Conservation (phyloP, 2,329 filamentous ascomycete genomes). For the Colletotrichum orchidophilum region DNA sequence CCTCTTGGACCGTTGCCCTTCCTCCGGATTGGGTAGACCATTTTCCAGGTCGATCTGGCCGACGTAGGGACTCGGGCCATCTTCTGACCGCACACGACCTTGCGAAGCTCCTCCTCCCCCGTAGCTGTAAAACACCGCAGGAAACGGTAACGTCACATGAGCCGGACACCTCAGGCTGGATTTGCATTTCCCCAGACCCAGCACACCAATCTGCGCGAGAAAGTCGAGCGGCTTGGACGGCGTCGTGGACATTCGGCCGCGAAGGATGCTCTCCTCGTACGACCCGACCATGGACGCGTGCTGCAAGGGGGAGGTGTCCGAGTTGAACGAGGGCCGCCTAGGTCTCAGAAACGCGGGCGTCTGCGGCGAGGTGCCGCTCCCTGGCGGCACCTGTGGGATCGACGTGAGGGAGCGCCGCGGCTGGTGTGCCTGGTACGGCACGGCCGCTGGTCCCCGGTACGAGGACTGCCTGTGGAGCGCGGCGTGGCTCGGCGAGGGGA, state of each 20-base stretch:
- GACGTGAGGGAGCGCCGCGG: slow-evolving; percentile 79
- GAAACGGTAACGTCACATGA: slow-evolving; percentile 90
- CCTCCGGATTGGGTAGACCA: slow-evolving; percentile 66
- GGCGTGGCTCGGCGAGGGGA: slow-evolving; percentile 47
- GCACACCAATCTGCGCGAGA: slow-evolving; percentile 91
- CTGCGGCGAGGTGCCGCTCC: slow-evolving; percentile 54
- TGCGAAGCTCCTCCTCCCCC: slow-evolving; percentile 72
- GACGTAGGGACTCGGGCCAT: slow-evolving; percentile 95
- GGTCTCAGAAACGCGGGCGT: slow-evolving; percentile 61
- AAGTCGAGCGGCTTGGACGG: slow-evolving; percentile 94
- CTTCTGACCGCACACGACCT: slow-evolving; percentile 72
- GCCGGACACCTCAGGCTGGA: slow-evolving; percentile 84
- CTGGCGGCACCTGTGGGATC: slow-evolving; percentile 55
- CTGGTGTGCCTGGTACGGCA: slow-evolving; percentile 81
- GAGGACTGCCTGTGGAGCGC: slow-evolving; percentile 37
- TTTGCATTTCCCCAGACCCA: slow-evolving; percentile 91
- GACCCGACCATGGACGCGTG: slow-evolving; percentile 97
- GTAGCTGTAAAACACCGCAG: slow-evolving; percentile 97
- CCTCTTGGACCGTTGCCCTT: slow-evolving; percentile 56
- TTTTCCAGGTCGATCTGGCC: slow-evolving; percentile 93
- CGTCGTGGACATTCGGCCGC: slow-evolving; percentile 95
- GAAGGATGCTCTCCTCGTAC: slow-evolving; percentile 95
- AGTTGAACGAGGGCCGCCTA: slow-evolving; percentile 75
- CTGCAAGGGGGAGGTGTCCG: slow-evolving; percentile 80
- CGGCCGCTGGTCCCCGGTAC: slow-evolving; percentile 66